These are phyloP conservation scores for Dendrobium chrysotoxum DNA, from an alignment of 106 monocot genomes.

Conservation along the genomic window DNA sequence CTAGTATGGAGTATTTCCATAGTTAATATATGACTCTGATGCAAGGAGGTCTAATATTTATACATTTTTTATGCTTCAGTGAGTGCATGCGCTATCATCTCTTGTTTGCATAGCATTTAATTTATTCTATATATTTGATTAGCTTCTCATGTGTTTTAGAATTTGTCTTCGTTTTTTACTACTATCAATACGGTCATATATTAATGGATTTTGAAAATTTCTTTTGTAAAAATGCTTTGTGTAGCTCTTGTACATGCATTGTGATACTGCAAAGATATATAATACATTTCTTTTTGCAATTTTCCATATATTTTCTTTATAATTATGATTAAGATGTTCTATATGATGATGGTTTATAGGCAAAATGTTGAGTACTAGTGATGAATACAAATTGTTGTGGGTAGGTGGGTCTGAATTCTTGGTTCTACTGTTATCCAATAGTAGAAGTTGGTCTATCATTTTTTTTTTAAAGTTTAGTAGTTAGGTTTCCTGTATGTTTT, in stretches of 20 bases:
- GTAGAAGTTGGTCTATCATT: no score
- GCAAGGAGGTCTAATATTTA: no score
- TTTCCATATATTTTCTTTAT: background rate
- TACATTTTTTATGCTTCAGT: background rate
- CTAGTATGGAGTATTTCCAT: background rate
- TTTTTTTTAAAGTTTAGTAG: no score
- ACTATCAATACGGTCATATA: background rate
- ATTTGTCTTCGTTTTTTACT: background rate
- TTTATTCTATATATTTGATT: background rate
- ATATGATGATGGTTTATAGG: background rate
- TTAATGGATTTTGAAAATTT: background rate
- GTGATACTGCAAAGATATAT: background rate
- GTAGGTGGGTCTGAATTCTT: background rate
- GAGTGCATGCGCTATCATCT: background rate
- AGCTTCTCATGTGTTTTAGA: background rate
- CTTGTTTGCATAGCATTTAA: background rate
- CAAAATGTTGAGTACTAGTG: background rate
- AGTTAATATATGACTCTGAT: background rate
- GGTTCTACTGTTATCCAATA: no score
- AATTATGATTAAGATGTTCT: background rate
- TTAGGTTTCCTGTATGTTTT: no score
- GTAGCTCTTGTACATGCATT: conserved; percentile 1
- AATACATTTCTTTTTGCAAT: background rate
- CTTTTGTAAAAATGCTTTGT: background rate
- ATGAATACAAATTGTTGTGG: background rate